Conservation (phyloP, 495 filamentous ascomycete genomes). For the Beverwykella pulmonaria region DNA sequence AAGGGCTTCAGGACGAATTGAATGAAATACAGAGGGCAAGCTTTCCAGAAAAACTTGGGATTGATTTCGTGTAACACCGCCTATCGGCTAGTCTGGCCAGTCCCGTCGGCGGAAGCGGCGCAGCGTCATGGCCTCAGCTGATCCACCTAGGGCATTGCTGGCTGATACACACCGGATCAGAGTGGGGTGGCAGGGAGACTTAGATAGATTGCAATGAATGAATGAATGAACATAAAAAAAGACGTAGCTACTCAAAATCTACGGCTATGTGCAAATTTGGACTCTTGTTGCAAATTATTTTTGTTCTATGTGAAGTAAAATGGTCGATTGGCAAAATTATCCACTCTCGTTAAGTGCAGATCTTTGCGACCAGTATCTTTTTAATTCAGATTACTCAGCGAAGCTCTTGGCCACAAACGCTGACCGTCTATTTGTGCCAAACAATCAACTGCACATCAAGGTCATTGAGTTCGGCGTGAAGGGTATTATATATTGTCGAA, state of each 20-base stretch:
- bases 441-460: slow-evolving; percentile 19
- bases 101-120: background rate
- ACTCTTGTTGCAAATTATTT: background rate
- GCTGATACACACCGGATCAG: background rate
- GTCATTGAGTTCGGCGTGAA: slow-evolving; percentile 13
- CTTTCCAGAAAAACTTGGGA: background rate
- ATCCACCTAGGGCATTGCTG: background rate
- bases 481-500: slow-evolving; percentile 1
- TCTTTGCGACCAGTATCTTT: slow-evolving; percentile 10
- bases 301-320: background rate
- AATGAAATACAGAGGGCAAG: background rate
- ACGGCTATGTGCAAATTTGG: no score
- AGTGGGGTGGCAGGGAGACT: background rate
- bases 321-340: background rate
- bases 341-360: background rate
- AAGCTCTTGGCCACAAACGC: background rate
- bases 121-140: background rate
- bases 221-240: background rate
- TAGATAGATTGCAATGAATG: no score
- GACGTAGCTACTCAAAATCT: no score
- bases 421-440: slow-evolving; percentile 7
- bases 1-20: background rate
- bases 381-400: slow-evolving; percentile 7
- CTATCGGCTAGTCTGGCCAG: background rate
- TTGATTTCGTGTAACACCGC: background rate